Base-by-base conservation (phyloP, 2,329 filamentous ascomycete species). In the Coleophoma crateriformis region DNA sequence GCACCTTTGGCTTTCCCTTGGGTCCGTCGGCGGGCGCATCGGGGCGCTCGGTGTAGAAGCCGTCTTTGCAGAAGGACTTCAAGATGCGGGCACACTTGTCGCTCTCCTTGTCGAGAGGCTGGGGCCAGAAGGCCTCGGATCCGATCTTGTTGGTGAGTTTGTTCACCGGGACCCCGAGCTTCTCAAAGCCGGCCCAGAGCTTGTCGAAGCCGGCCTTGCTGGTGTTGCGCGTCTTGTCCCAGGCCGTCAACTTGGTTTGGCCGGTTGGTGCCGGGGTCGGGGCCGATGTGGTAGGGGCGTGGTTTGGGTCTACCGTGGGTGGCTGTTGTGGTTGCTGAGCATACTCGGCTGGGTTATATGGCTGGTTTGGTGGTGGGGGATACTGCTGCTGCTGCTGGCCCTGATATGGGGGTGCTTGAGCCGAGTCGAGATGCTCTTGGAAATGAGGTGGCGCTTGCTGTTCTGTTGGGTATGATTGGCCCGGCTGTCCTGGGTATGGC, bases 51-150 rank as follows among this genome's bases (percentile, higher is more conserved):
- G 77, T 72, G 57, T 86, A 86, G 67, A 87, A 87, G 17, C 84
- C 84, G 76, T 87, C 83, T 65, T 82, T 88, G 74, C 89, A 95
- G 70, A 96, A 96, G 33, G 88, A 91, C 65, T 90, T 87, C 49
- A 96, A 69, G 54, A 95, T 95, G 48, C 90, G 79, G 49, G 90
- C 90, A 47, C 90, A 88, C 72, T 95, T 96, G 68, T 96, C 89
- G 68, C 87, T 88, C 72, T 96, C 91, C 56, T 85, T 84, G 65
- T 95, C 91, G 44, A 96, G 73, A 1, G 83, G 85, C 27, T 87
- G 85, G 2, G 89, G 89, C 87, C 88, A 92, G 63, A 92, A 92
- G 27, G 87, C 84, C 64, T 94, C 89, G 32, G 78, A 78, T 47
- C 90, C 90, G 40, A 95, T 74, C 67, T 86, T 89, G 70, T 95